Base-by-base conservation (phyloP, 1,139 yeast species). In the Yamadazyma dushanensis region DNA sequence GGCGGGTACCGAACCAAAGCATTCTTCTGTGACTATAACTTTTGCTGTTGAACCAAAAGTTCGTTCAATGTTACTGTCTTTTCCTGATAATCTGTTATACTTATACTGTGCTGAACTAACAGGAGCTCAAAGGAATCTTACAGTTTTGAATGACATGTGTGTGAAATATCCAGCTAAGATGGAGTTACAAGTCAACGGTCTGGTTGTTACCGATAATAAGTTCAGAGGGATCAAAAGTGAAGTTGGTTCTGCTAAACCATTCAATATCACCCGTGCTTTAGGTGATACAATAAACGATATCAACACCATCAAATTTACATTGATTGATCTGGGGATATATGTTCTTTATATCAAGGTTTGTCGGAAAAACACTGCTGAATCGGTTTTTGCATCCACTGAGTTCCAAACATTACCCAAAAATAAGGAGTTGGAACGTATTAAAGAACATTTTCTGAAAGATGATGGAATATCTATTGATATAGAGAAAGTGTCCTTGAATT, bases 191-290 rank as follows among this genome's bases (percentile, higher is more conserved):
- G 66, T 80, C 19, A 81, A 83, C 47, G 70, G 66, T 2, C 41
- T 45, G 1, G 61, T 59, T 26, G 49, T 80, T 6, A 69, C 68
- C 25, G 79, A 71, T 41, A 18, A 31, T 4, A 23, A 35, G 1
- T 73, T 75, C 17, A 69, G 73, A 46, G 89, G 88, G 2, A 61
- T 82, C 26, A 82, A 81, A 52, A 76, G 77, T 32, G 75, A 69
- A 39, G 66, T 70, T 0, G 87, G 87, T 1, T 76, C 89, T 0
- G 78, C 83, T 1, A 70, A 73, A 38, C 90, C 92, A 0, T 83
- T 83, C 1, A 80, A 84, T 54, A 49, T 83, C 29, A 78, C 86
- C 0, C 59, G 63, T 2, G 56, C 59, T 37, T 41, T 41, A 1
- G 59, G 65, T 1, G 43, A 44, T 2, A 9, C 10, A 7, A 14